Base-by-base conservation (phyloP, 1,139 yeast genomes). In the Hansenula lynferdii region DNA sequence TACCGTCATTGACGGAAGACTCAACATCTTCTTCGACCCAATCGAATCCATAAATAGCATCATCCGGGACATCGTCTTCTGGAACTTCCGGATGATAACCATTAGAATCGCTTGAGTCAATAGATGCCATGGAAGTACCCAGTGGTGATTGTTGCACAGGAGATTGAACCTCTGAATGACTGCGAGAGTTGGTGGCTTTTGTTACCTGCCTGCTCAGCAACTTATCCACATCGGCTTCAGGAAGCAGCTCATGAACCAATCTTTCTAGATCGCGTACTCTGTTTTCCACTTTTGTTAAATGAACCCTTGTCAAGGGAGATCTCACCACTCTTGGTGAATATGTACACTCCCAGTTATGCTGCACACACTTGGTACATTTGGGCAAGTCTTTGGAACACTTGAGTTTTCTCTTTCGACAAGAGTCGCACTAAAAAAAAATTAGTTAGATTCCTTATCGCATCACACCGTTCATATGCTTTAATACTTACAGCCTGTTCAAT, bases 251-350 rank as follows among this genome's bases (percentile, higher is more conserved):
- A 34, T 64, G 58, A 19, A 86, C 53, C 31, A 85, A 54, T 25
- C 62, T 60, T 51, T 83, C 85, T 47, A 85, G 63, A 30, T 65
- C 69, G 37, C 68, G 63, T 14, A 80, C 80, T 44, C 80, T 66
- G 42, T 69, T 74, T 58, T 86, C 96, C 31, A 86, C 89, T 40
- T 75, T 75, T 10, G 95, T 85, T 47, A 86, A 65, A 62, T 83
- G 84, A 16, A 84, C 87, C 50, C 96, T 67, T 0, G 96, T 86
- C 44, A 86, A 65, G 0, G 96, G 96, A 8, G 90, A 79, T 42
- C 96, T 65, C 24, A 83, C 81, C 2, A 83, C 74, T 45, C 85
- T 68, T 12, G 96, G 96, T 21, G 85, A 77, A 58, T 86, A 86
- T 5, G 75, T 64, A 60, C 96, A 86, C 35, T 73, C 72, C 84